phyloP scores from a whole-genome alignment of 306 rosid genomes.

The Prunus salicina region DNA sequence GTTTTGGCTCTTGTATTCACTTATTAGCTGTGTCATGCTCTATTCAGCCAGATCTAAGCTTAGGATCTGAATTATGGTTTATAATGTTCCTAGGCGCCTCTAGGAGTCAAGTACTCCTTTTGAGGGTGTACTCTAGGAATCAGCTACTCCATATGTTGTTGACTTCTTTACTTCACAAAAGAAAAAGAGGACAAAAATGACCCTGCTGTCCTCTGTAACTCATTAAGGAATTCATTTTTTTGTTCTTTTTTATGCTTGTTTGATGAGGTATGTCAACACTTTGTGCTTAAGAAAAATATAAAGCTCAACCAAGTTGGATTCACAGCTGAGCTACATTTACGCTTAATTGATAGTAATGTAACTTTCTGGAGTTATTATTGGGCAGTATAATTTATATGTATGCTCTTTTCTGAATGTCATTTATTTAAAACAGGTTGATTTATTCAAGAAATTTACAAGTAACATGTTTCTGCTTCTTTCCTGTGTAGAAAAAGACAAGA shows the following conservation, averaged over 20 bases:
- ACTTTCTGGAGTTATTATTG: neutral
- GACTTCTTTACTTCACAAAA: neutral
- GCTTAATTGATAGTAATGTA: neutral
- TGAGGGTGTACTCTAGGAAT: neutral
- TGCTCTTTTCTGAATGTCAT: neutral
- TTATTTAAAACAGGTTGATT: neutral
- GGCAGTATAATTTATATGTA: neutral
- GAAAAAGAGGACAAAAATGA: neutral
- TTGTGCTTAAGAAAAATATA: neutral
- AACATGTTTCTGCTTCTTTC: constrained; percentile 14
- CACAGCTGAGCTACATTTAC: neutral
- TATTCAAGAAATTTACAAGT: neutral
- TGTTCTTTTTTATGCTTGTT: neutral
- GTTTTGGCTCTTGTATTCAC: neutral
- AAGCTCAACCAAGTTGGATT: neutral
- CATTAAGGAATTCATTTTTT: neutral
- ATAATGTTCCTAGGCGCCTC: neutral
- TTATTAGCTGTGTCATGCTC: neutral
- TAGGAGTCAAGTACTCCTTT: neutral
- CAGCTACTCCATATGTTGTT: neutral
- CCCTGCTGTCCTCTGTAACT: neutral
- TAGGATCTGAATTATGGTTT: neutral
- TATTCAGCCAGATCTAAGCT: neutral
- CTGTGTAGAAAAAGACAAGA: constrained; percentile 52
- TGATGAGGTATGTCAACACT: neutral